A percentile compares a stretch with the other conserved stretches of the same genome.
These are phyloP conservation scores for Diaporthe sp. DNA, from an alignment of 2,329 filamentous ascomycete genomes.

Conservation along the genomic window DNA sequence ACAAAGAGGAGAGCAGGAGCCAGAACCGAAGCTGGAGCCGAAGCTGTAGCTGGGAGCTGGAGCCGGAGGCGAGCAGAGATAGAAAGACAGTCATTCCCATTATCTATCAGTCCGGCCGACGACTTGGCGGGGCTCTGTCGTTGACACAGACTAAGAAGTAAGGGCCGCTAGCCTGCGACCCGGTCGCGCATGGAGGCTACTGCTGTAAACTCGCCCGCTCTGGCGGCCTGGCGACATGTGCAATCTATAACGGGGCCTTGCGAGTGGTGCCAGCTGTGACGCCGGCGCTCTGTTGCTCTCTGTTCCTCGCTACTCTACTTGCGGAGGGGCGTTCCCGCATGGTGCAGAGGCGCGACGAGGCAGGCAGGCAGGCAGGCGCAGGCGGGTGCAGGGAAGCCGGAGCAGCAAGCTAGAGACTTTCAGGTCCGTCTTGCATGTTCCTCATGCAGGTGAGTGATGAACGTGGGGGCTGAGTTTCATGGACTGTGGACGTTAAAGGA, in stretches of 20 bases:
- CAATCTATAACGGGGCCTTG: slow-evolving; percentile 14
- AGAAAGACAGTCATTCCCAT: not conserved
- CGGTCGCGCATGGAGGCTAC: slow-evolving; percentile 12
- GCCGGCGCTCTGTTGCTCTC: slow-evolving; percentile 4
- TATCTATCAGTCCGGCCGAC: slow-evolving; percentile 18
- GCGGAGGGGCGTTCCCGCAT: slow-evolving; percentile 12
- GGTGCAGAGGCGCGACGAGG: not conserved
- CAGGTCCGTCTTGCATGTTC: slow-evolving; percentile 39
- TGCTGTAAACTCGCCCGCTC: slow-evolving; percentile 21
- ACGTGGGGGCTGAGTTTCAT: slow-evolving; percentile 35
- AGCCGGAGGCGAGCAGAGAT: slow-evolving; percentile 6
- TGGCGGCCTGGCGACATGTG: slow-evolving; percentile 2
- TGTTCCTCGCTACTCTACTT: not conserved
- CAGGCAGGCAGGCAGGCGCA: slow-evolving; percentile 25
- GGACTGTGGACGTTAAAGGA: no score
- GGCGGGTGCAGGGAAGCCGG: slow-evolving; percentile 8
- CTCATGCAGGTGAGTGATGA: slow-evolving; percentile 20
- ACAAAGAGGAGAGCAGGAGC: not conserved
- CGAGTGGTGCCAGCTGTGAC: slow-evolving; percentile 36
- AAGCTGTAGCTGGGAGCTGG: not conserved
- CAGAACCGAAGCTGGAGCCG: slow-evolving; percentile 1
- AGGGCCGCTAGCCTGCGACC: slow-evolving; percentile 30
- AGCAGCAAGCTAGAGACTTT: slow-evolving; percentile 37
- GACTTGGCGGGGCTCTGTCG: slow-evolving; percentile 28
- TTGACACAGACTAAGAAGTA: slow-evolving; percentile 27